A percentile compares a stretch with the other conserved stretches of the same genome.
Conservation (phyloP, 352 stramenopile species). For the Globisporangium rhizosaccharum region DNA sequence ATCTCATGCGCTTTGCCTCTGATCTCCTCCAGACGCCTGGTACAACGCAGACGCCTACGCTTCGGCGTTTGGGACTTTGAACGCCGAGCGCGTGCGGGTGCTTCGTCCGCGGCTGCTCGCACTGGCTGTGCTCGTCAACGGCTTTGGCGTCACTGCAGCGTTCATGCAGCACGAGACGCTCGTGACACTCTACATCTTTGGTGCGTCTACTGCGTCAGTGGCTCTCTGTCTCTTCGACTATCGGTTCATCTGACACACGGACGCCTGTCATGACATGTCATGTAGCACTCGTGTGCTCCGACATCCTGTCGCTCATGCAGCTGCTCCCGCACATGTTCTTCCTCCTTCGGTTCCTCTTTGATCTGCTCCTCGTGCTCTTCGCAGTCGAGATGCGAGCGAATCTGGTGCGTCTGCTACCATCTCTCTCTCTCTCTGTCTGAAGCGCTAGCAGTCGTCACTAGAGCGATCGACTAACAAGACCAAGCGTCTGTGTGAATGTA, state of each 20-base stretch:
- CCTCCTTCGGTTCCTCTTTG: conserved; percentile 48
- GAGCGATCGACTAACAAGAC: background rate
- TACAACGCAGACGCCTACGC: conserved; percentile 36
- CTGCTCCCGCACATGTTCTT: conserved; percentile 59
- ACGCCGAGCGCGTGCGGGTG: conserved; percentile 23
- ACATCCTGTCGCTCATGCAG: conserved; percentile 34
- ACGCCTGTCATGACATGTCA: background rate
- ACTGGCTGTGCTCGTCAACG: conserved; percentile 25
- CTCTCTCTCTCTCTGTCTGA: background rate
- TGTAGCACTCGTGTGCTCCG: conserved; percentile 24
- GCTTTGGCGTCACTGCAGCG: conserved; percentile 20
- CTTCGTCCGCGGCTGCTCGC: conserved; percentile 27
- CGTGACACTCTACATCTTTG: conserved; percentile 40
- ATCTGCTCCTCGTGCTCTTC: conserved; percentile 37
- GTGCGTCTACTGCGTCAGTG: conserved; percentile 16
- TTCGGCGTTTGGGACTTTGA: conserved; percentile 18
- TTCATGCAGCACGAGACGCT: conserved; percentile 22
- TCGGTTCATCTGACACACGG: background rate
- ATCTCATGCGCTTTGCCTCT: background rate
- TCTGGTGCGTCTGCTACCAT: conserved; percentile 26
- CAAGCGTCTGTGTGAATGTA: background rate
- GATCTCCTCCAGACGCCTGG: conserved; percentile 32
- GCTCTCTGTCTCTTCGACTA: background rate
- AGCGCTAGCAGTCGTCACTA: background rate
- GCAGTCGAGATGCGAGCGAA: conserved; percentile 33